Evolutionary conservation across 306 rosid species (phyloP).

Genomic region (Quercus alba): DNA sequence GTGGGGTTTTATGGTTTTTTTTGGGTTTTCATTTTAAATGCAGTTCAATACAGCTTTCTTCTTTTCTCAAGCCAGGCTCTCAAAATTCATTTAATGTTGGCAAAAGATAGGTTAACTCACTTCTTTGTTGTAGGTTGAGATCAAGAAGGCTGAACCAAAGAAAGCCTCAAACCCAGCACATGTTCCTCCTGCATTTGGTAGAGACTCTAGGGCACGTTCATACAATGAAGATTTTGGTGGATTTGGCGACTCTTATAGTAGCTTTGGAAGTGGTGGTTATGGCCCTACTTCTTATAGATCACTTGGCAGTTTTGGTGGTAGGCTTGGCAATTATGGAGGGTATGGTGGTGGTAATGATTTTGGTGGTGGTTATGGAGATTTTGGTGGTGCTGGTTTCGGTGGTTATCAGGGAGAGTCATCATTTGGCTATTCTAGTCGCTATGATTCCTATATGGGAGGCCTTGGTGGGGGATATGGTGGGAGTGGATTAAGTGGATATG

Average conservation of each 20-base stretch:
- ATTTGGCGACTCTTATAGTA: conserved; percentile 75
- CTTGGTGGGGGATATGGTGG: conserved; percentile 51
- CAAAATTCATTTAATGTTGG: conserved; percentile 23
- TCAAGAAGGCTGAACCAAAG: conserved; percentile 99
- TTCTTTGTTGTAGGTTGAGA: conserved; percentile 99
- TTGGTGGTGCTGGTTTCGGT: conserved; percentile 41
- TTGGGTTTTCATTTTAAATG: conserved; percentile 11
- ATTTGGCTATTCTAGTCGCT: conserved; percentile 50
- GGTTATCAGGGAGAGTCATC: conserved; percentile 51
- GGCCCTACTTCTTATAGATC: conserved; percentile 89
- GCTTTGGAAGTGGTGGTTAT: conserved; percentile 64
- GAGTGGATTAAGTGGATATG: conserved; percentile 47
- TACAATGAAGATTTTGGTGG: conserved; percentile 81
- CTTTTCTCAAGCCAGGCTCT: conserved; percentile 34
- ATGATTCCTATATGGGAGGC: conserved; percentile 53
- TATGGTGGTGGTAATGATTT: conserved; percentile 50
- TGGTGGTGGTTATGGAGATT: conserved; percentile 50
- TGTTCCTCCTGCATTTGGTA: conserved; percentile 74
- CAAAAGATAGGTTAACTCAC: conserved; percentile 79
- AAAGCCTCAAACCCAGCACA: conserved; percentile 90
- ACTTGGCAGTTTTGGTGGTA: conserved; percentile 65
- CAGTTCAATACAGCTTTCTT: conserved; percentile 46
- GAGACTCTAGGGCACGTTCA: conserved; percentile 92
- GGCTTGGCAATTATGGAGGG: conserved; percentile 67
- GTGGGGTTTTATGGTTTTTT: neutral